Evolutionary conservation across 257 asterid genomes (phyloP).

Genomic region (Nemophila menziesii): DNA sequence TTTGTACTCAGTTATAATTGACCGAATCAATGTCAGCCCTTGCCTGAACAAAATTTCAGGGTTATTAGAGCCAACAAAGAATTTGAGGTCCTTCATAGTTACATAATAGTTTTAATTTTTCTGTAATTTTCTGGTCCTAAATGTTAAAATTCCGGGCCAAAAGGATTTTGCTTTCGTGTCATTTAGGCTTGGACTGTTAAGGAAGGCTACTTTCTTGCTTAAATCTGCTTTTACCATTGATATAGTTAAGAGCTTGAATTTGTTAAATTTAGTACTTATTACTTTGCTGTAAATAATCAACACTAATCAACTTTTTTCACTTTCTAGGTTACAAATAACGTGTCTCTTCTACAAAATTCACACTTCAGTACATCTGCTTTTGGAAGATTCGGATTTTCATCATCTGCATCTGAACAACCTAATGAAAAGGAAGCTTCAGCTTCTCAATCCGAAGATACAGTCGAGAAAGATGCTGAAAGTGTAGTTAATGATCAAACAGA

Average conservation of each 20-base stretch:
- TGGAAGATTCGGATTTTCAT: conserved; percentile 41
- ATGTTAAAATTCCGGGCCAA: too few species aligned
- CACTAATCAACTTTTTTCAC: not conserved
- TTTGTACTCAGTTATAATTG: not conserved
- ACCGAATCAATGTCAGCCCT: too few species aligned
- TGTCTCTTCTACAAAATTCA: conserved; percentile 24
- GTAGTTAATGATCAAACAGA: conserved; percentile 24
- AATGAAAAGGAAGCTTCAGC: conserved; percentile 30
- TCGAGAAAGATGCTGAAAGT: conserved; percentile 19
- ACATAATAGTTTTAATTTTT: too few species aligned
- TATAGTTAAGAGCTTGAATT: not conserved
- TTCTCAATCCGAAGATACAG: conserved; percentile 24
- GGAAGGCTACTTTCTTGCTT: too few species aligned
- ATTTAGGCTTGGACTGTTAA: too few species aligned
- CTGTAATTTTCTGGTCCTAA: too few species aligned
- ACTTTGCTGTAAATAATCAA: not conserved
- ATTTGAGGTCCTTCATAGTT: too few species aligned
- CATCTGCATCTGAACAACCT: conserved; percentile 46
- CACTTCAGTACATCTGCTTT: conserved; percentile 20
- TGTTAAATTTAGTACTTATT: not conserved
- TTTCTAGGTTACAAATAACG: conserved; percentile 29
- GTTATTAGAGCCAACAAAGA: too few species aligned
- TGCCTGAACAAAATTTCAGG: too few species aligned
- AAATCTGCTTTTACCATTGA: too few species aligned
- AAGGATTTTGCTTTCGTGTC: too few species aligned